Evolutionary conservation across 768 basidiomycete genomes (phyloP).

Genomic region (Calocera cornea): DNA sequence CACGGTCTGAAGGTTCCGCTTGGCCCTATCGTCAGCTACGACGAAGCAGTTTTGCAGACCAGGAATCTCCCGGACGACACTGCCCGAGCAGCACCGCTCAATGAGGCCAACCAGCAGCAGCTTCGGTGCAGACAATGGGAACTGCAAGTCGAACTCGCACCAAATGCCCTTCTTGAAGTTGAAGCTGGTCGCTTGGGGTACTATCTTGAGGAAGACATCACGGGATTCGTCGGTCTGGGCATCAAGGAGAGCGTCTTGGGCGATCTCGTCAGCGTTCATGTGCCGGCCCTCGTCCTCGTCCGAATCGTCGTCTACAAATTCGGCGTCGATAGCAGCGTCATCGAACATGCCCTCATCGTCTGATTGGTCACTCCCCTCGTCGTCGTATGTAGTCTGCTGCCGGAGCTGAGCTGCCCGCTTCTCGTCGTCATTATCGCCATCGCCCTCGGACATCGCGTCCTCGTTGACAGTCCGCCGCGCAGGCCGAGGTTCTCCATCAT

Average conservation of each 20-base stretch:
- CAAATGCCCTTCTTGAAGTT: slow-evolving; percentile 34
- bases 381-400: slow-evolving; percentile 65
- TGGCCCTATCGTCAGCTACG: slow-evolving; percentile 44
- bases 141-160: slow-evolving; percentile 35
- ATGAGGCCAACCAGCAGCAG: slow-evolving; percentile 86
- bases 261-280: slow-evolving; percentile 26
- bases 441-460: slow-evolving; percentile 49
- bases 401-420: slow-evolving; percentile 59
- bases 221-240: slow-evolving; percentile 21
- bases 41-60: slow-evolving; percentile 82
- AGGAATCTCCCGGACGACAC: slow-evolving; percentile 79
- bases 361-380: slow-evolving; percentile 45
- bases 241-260: slow-evolving; percentile 37
- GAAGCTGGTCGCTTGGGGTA: slow-evolving; percentile 60
- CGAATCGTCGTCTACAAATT: slow-evolving; percentile 31
- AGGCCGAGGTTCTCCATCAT: slow-evolving; percentile 36
- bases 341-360: slow-evolving; percentile 31
- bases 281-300: slow-evolving; percentile 26
- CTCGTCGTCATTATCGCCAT: slow-evolving; percentile 67
- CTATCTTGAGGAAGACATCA: slow-evolving; percentile 31
- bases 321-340: slow-evolving; percentile 48
- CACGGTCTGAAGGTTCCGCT: slow-evolving; percentile 29
- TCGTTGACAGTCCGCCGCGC: slow-evolving; percentile 44
- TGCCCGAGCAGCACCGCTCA: slow-evolving; percentile 70
- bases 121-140: slow-evolving; percentile 78